Conservation (phyloP, 768 basidiomycete genomes). For the Mycena vitilis region DNA sequence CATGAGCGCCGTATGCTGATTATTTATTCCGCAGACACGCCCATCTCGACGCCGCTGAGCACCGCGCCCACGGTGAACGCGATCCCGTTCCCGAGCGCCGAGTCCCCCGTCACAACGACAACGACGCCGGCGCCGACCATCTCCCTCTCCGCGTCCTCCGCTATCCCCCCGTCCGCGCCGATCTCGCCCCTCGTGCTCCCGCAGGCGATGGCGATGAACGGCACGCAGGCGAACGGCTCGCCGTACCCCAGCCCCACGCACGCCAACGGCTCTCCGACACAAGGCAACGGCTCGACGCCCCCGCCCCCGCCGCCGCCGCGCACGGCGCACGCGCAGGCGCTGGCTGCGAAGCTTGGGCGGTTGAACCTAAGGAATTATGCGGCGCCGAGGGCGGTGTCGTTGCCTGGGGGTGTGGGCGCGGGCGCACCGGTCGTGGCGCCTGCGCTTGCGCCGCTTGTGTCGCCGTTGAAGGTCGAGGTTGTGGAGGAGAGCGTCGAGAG, state of each 20-base stretch:
- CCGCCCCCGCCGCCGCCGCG: slow-evolving; percentile 31
- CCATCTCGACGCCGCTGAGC: neutral
- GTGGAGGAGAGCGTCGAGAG: slow-evolving; percentile 2
- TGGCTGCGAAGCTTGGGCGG: slow-evolving; percentile 40
- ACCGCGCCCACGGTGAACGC: slow-evolving; percentile 1
- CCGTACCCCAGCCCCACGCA: too few relatives aligned
- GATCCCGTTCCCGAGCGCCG: slow-evolving; percentile 21
- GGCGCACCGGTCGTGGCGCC: too few relatives aligned
- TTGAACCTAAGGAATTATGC: slow-evolving; percentile 48
- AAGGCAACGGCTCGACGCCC: neutral
- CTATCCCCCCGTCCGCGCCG: slow-evolving; percentile 27
- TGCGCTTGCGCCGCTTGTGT: too few relatives aligned
- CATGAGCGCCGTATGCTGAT: too few relatives aligned
- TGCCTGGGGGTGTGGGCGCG: slow-evolving; percentile 36
- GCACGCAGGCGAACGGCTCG: too few relatives aligned
- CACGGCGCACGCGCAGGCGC: slow-evolving; percentile 33
- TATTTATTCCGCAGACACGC: neutral
- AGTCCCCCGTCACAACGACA: neutral
- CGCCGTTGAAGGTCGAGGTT: too few relatives aligned
- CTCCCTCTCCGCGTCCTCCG: slow-evolving; percentile 8
- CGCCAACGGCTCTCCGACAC: too few relatives aligned
- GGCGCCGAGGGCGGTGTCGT: slow-evolving; percentile 46
- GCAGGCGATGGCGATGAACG: too few relatives aligned
- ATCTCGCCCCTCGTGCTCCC: too few relatives aligned
- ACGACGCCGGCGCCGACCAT: neutral